Evolutionary conservation across 805 yeast species (phyloP).

Genomic region (Myxozyma lipomycoides): DNA sequence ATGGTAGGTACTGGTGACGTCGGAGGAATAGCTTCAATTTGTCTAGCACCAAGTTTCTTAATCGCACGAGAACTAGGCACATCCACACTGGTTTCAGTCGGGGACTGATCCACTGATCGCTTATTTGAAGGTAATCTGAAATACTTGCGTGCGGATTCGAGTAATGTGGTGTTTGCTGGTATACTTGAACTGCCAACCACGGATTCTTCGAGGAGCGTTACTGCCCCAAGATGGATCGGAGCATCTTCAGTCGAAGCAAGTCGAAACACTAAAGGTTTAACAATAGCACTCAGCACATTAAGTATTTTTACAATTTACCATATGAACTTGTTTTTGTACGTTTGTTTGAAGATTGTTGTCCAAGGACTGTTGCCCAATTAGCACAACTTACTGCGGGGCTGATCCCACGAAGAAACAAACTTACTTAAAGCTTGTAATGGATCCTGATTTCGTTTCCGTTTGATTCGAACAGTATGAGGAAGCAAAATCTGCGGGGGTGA

Average conservation of each 20-base stretch:
- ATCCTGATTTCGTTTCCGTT: slow-evolving; percentile 81
- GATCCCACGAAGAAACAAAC: too few species aligned
- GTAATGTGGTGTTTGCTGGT: neutral
- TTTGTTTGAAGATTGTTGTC: slow-evolving; percentile 17
- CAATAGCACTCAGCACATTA: too few species aligned
- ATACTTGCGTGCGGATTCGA: neutral
- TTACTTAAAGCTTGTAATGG: slow-evolving; percentile 71
- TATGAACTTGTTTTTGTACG: slow-evolving; percentile 23
- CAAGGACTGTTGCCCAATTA: slow-evolving; percentile 20
- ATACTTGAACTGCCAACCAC: neutral
- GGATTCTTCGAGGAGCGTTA: slow-evolving; percentile 20
- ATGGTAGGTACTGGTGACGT: neutral
- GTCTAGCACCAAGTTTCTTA: neutral
- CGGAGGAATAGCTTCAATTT: neutral
- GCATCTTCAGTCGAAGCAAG: slow-evolving; percentile 24
- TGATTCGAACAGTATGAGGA: slow-evolving; percentile 74
- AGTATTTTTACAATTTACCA: slow-evolving; percentile 13
- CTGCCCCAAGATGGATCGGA: slow-evolving; percentile 15
- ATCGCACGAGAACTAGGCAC: neutral
- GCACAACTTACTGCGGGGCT: too few species aligned
- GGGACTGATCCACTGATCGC: neutral
- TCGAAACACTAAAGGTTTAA: slow-evolving; percentile 12
- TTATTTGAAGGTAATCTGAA: neutral
- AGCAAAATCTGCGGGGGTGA: neutral
- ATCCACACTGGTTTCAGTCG: neutral